phyloP scores from a whole-genome alignment of 169 alveolate species.

The Plasmodium vivax region DNA sequence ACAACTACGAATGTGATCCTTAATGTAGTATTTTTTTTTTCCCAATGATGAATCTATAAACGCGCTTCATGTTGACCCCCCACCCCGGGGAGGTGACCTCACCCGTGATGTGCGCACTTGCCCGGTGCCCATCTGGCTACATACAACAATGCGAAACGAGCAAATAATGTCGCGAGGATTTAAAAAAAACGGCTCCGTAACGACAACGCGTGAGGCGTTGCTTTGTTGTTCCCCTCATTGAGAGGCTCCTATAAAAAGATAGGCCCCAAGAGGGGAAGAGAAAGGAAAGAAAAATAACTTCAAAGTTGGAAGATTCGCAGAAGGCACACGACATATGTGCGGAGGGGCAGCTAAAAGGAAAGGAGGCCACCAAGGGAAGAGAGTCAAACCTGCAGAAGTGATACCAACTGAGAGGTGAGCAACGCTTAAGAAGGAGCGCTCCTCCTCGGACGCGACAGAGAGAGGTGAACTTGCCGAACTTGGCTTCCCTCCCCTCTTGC shows the following conservation, averaged over 20 bases:
- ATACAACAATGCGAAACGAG: background rate
- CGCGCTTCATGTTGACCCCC: background rate
- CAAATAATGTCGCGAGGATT: background rate
- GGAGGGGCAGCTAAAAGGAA: background rate
- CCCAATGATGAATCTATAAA: background rate
- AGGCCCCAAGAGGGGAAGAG: background rate
- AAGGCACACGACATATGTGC: background rate
- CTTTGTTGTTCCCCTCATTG: background rate
- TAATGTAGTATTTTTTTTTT: background rate
- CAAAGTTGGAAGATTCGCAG: background rate
- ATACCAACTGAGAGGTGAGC: background rate
- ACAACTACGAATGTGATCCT: background rate
- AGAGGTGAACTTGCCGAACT: background rate
- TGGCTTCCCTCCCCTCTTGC: background rate
- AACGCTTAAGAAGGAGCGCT: background rate
- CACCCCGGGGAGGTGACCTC: background rate
- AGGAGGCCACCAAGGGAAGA: background rate
- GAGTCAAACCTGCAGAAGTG: background rate
- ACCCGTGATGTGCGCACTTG: background rate
- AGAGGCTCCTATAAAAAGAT: background rate
- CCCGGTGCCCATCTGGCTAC: background rate
- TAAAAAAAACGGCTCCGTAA: background rate
- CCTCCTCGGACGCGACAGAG: background rate
- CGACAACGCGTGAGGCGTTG: background rate
- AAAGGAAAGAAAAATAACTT: background rate